Conservation (phyloP, 192 early-diverging fungal genomes). For the Coemansia sp. region DNA sequence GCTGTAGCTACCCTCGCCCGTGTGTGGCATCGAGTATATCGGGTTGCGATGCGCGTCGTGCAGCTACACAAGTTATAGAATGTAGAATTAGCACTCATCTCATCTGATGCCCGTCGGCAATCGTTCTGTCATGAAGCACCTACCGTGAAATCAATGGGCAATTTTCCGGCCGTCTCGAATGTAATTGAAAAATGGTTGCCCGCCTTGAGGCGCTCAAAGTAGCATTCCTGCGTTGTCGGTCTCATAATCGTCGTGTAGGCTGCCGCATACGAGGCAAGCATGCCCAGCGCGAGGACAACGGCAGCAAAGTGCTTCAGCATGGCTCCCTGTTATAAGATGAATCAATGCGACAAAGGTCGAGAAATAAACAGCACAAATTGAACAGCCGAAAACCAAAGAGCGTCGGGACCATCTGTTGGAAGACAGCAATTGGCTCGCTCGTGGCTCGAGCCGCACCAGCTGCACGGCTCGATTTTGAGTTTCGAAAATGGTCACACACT, state of each 20-base stretch:
- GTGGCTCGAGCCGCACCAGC: not conserved
- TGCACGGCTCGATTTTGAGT: not conserved
- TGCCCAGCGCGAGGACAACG: constrained; percentile 17
- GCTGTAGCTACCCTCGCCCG: constrained; percentile 44
- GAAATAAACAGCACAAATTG: not conserved
- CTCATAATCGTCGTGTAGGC: constrained; percentile 52
- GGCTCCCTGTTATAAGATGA: not conserved
- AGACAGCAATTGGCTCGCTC: not conserved
- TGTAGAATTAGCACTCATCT: not conserved
- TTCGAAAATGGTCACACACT: no score
- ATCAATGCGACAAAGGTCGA: constrained; percentile 5
- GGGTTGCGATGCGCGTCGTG: constrained; percentile 32
- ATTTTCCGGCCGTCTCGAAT: constrained; percentile 48
- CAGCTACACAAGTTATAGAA: constrained; percentile 10
- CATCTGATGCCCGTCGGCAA: not conserved
- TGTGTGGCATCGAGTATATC: constrained; percentile 40
- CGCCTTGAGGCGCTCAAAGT: constrained; percentile 48
- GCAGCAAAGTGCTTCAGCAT: constrained; percentile 35
- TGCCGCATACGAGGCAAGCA: constrained; percentile 31
- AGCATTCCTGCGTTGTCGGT: constrained; percentile 45
- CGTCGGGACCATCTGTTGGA: not conserved
- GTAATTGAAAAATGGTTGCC: constrained; percentile 45
- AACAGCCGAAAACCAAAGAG: not conserved
- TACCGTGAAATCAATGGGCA: constrained; percentile 42
- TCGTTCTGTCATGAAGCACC: not conserved